Evolutionary conservation across 73 alveolate species (phyloP).

Genomic region (Paramecium primaurelia): DNA sequence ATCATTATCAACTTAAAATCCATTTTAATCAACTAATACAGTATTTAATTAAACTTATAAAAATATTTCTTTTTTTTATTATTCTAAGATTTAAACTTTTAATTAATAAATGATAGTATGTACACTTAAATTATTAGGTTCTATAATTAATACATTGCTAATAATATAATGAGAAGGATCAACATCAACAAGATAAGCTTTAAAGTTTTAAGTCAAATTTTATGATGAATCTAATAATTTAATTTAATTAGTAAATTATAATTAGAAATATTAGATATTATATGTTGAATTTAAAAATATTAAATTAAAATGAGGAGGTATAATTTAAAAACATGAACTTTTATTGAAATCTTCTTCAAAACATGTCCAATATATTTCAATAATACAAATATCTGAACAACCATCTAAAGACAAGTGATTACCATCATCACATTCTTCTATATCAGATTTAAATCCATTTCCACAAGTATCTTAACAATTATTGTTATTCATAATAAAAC

Average conservation of each 20-base stretch:
- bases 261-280: background rate
- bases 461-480: background rate
- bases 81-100: background rate
- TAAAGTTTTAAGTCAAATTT: background rate
- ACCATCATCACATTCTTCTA: background rate
- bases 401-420: background rate
- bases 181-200: background rate
- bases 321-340: background rate
- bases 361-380: background rate
- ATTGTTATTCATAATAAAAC: background rate
- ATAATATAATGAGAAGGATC: background rate
- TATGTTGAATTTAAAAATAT: background rate
- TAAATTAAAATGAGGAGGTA: background rate
- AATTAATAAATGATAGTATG: background rate
- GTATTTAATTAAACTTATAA: background rate
- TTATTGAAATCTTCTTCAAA: background rate
- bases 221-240: background rate
- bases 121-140: background rate
- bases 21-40: background rate
- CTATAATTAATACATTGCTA: background rate
- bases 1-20: background rate
- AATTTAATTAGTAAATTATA: background rate
- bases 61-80: background rate
- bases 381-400: background rate
- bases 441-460: background rate